Evolutionary conservation across 2,329 filamentous ascomycete genomes (phyloP).

Genomic region (Shiraia sp.): DNA sequence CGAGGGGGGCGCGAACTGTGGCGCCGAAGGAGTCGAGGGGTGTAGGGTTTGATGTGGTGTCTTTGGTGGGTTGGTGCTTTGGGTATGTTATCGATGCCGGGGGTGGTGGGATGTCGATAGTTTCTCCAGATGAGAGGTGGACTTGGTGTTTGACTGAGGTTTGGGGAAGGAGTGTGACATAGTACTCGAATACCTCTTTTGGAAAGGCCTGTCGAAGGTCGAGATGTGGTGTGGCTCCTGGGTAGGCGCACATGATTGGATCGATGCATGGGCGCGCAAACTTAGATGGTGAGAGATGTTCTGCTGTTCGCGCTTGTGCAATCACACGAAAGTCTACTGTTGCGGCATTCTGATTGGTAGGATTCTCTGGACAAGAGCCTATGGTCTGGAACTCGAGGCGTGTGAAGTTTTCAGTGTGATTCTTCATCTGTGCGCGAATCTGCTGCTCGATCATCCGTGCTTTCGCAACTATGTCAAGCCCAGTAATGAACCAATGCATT

Average conservation of each 20-base stretch:
- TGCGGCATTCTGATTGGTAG: conserved; percentile 51
- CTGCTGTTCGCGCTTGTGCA: conserved; percentile 49
- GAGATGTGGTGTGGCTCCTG: conserved; percentile 48
- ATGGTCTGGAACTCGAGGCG: conserved; percentile 44
- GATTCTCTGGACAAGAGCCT: conserved; percentile 46
- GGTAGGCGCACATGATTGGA: conserved; percentile 50
- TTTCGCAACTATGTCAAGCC: conserved; percentile 51
- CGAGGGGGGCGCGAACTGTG: conserved; percentile 43
- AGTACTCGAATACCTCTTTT: conserved; percentile 49
- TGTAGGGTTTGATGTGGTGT: not conserved
- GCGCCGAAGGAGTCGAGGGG: conserved; percentile 25
- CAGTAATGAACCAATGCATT: conserved; percentile 50
- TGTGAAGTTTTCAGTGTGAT: conserved; percentile 42
- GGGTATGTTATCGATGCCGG: conserved; percentile 34
- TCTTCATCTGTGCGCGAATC: conserved; percentile 40
- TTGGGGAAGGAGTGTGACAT: conserved; percentile 43
- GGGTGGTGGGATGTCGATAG: conserved; percentile 40
- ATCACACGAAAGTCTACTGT: conserved; percentile 56
- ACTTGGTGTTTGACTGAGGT: conserved; percentile 25
- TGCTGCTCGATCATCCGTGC: conserved; percentile 48
- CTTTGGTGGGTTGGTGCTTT: conserved; percentile 40
- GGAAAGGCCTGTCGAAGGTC: conserved; percentile 46
- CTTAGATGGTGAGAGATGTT: conserved; percentile 36
- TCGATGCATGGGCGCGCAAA: conserved; percentile 49
- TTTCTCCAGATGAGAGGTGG: conserved; percentile 33